Percentiles rank a stretch among this genome's conserved stretches.
Evolutionary conservation across 2,329 filamentous ascomycete genomes (phyloP).

Genomic region (Chalaropsis ovoidea): DNA sequence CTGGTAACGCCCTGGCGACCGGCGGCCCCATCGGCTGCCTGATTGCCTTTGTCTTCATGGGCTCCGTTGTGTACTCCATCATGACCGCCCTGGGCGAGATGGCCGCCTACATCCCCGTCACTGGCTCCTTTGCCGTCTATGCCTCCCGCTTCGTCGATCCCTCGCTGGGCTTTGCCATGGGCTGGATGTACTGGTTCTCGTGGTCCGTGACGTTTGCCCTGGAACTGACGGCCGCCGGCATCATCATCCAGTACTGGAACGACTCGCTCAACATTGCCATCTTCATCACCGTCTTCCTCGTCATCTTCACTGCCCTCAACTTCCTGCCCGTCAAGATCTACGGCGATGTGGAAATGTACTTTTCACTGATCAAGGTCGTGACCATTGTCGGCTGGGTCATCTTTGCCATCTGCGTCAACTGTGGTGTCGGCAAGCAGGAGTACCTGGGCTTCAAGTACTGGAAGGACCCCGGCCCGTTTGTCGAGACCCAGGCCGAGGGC

Average conservation of each 20-base stretch:
- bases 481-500: slow-evolving; percentile 46
- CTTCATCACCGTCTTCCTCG: slow-evolving; percentile 65
- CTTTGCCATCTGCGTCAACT: slow-evolving; percentile 64
- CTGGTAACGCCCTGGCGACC: slow-evolving; percentile 50
- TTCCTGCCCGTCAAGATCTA: slow-evolving; percentile 62
- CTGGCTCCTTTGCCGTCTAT: slow-evolving; percentile 67
- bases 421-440: slow-evolving; percentile 57
- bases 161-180: slow-evolving; percentile 64
- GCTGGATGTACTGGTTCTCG: slow-evolving; percentile 76
- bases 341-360: slow-evolving; percentile 70
- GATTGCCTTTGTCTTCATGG: slow-evolving; percentile 60
- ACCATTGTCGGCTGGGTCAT: slow-evolving; percentile 67
- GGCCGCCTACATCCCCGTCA: slow-evolving; percentile 65
- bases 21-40: slow-evolving; percentile 57
- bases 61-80: slow-evolving; percentile 62
- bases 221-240: slow-evolving; percentile 60
- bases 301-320: slow-evolving; percentile 57
- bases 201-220: slow-evolving; percentile 65
- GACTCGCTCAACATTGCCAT: slow-evolving; percentile 53
- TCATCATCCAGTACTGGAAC: slow-evolving; percentile 70
- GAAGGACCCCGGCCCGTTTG: slow-evolving; percentile 57
- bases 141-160: slow-evolving; percentile 65
- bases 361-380: slow-evolving; percentile 65
- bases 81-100: slow-evolving; percentile 64
- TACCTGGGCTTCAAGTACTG: slow-evolving; percentile 67